phyloP scores from a whole-genome alignment of 441 rosid genomes.

The Gossypium laxum region DNA sequence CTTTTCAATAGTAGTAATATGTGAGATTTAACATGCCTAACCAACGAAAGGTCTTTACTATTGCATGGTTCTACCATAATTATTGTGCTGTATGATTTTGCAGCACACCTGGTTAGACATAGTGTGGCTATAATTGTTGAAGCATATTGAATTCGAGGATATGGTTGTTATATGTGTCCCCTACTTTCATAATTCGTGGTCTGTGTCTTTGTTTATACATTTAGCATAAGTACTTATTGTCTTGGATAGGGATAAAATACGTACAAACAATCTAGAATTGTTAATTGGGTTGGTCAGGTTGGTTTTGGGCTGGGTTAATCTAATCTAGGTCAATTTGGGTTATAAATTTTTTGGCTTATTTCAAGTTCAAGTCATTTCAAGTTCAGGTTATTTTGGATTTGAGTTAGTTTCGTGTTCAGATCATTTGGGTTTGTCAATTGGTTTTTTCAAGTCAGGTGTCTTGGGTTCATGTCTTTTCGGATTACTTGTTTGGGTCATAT shows the following conservation, averaged over 20 bases:
- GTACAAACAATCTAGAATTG: neutral
- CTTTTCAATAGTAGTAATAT: conserved; percentile 25
- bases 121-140: neutral
- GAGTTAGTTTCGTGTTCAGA: neutral
- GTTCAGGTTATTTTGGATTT: neutral
- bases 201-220: neutral
- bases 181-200: neutral
- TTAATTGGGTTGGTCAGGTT: neutral
- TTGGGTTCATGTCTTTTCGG: neutral
- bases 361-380: neutral
- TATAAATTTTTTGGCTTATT: neutral
- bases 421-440: neutral
- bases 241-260: neutral
- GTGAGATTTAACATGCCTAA: conserved; percentile 34
- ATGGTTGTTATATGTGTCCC: neutral
- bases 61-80: neutral
- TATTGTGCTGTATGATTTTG: conserved; percentile 1
- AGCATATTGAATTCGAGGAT: neutral
- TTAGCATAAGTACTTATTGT: neutral
- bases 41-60: neutral
- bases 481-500: neutral
- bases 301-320: neutral
- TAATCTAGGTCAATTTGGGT: neutral
- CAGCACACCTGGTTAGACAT: neutral
- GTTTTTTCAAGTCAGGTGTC: neutral